Evolutionary conservation across 78 protist species (phyloP).

Genomic region (Bigelowiella natans): DNA sequence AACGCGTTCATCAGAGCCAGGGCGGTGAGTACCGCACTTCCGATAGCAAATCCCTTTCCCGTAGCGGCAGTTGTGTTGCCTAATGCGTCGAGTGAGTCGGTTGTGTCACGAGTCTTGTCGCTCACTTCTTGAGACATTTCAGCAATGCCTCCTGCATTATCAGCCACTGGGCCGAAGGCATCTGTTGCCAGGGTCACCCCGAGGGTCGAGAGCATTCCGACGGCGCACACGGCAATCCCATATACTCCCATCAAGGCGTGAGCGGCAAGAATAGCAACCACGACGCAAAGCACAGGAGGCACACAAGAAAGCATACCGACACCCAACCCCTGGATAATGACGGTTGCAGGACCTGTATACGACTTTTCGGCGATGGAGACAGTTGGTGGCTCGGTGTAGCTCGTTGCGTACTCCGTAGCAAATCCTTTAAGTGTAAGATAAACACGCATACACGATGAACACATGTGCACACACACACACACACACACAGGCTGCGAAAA

Average conservation of each 20-base stretch:
- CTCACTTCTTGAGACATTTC: slow-evolving; percentile 32
- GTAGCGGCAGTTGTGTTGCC: slow-evolving; percentile 68
- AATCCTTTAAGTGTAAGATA: slow-evolving; percentile 8
- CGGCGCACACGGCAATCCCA: slow-evolving; percentile 51
- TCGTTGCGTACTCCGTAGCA: slow-evolving; percentile 58
- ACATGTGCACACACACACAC: not conserved
- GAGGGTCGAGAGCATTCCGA: slow-evolving; percentile 63
- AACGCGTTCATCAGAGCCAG: slow-evolving; percentile 56
- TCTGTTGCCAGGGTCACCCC: slow-evolving; percentile 53
- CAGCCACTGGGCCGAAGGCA: slow-evolving; percentile 59
- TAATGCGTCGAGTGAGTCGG: slow-evolving; percentile 59
- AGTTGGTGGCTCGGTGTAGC: slow-evolving; percentile 43
- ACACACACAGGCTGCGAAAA: not conserved
- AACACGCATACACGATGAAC: not conserved
- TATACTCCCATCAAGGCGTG: slow-evolving; percentile 24
- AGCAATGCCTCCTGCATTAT: slow-evolving; percentile 66
- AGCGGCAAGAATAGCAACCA: slow-evolving; percentile 6
- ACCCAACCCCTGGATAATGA: slow-evolving; percentile 53
- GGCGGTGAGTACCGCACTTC: slow-evolving; percentile 50
- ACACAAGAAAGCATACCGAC: slow-evolving; percentile 28
- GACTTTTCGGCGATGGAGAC: slow-evolving; percentile 24
- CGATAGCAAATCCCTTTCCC: slow-evolving; percentile 67
- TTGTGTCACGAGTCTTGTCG: slow-evolving; percentile 33
- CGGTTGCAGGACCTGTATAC: slow-evolving; percentile 53
- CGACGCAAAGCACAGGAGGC: slow-evolving; percentile 28